phyloP scores from a whole-genome alignment of 1,139 yeast genomes.

The Nakaseomyces uthaithaninus region DNA sequence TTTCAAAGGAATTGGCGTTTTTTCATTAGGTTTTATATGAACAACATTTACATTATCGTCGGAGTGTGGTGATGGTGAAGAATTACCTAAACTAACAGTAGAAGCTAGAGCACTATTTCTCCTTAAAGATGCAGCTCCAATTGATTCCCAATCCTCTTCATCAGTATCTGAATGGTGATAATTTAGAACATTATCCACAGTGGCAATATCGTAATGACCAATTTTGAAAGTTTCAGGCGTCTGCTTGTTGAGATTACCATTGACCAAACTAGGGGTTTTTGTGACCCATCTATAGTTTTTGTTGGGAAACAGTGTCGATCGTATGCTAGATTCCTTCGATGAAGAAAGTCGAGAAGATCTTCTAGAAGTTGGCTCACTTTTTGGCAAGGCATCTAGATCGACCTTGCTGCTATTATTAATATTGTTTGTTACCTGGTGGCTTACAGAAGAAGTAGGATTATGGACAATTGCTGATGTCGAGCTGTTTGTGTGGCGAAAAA shows the following conservation, averaged over 20 bases:
- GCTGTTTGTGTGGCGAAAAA: slow-evolving; percentile 1
- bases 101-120: slow-evolving; percentile 25
- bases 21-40: slow-evolving; percentile 8
- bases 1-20: slow-evolving; percentile 12
- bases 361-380: slow-evolving; percentile 13
- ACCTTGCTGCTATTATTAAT: slow-evolving; percentile 10
- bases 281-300: slow-evolving; percentile 8
- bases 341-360: slow-evolving; percentile 18
- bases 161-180: slow-evolving; percentile 53
- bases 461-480: slow-evolving; percentile 1
- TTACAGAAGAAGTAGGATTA: neutral
- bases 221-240: slow-evolving; percentile 1
- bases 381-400: slow-evolving; percentile 13
- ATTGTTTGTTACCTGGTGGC: neutral
- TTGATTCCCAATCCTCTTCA: slow-evolving; percentile 91
- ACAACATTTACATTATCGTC: slow-evolving; percentile 16
- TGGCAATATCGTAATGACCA: neutral
- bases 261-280: neutral
- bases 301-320: slow-evolving; percentile 18
- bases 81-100: slow-evolving; percentile 7
- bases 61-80: slow-evolving; percentile 11
- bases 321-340: slow-evolving; percentile 20
- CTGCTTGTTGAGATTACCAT: slow-evolving; percentile 1
- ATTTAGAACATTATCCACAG: slow-evolving; percentile 4
- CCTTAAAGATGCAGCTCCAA: slow-evolving; percentile 64